A percentile compares a stretch with the other conserved stretches of the same genome.
Evolutionary conservation across 2,329 filamentous ascomycete species (phyloP).

Genomic region (Cladosporium sp.): DNA sequence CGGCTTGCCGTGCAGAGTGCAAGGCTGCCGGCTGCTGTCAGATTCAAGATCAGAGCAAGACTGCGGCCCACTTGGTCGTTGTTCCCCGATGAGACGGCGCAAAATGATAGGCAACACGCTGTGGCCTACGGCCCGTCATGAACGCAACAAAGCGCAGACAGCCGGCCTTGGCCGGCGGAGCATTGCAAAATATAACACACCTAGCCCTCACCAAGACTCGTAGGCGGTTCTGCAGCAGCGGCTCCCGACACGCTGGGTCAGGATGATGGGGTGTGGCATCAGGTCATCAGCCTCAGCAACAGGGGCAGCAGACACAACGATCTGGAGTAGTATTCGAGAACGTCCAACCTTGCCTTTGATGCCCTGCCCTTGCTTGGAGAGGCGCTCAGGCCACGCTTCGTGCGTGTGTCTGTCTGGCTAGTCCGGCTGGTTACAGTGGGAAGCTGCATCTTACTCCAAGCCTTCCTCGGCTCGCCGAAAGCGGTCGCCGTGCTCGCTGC

Average conservation of each 20-base stretch:
- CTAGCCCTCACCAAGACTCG: conserved; percentile 7
- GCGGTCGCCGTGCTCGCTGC: conserved; percentile 10
- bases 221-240: conserved; percentile 12
- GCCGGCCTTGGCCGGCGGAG: conserved; percentile 16
- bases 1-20: conserved; percentile 15
- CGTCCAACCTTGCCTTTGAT: conserved; percentile 4
- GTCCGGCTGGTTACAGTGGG: conserved; percentile 16
- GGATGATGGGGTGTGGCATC: conserved; percentile 14
- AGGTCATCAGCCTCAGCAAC: conserved; percentile 19
- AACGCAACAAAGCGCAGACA: conserved; percentile 18
- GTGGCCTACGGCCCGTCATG: conserved; percentile 16
- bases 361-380: conserved; percentile 10
- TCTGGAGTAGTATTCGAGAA: conserved; percentile 14
- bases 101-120: conserved; percentile 18
- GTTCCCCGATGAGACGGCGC: conserved; percentile 16
- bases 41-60: conserved; percentile 17
- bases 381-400: conserved; percentile 19
- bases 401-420: conserved; percentile 14
- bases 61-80: conserved; percentile 16
- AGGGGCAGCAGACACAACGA: conserved; percentile 14
- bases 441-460: conserved; percentile 19
- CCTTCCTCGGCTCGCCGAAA: conserved; percentile 17
- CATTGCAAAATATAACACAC: conserved; percentile 15
- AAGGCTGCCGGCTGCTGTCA: conserved; percentile 17
- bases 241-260: conserved; percentile 18